These are phyloP conservation scores for Colletotrichum abscissum DNA, from an alignment of 2,329 filamentous ascomycete species.

Conservation along the genomic window DNA sequence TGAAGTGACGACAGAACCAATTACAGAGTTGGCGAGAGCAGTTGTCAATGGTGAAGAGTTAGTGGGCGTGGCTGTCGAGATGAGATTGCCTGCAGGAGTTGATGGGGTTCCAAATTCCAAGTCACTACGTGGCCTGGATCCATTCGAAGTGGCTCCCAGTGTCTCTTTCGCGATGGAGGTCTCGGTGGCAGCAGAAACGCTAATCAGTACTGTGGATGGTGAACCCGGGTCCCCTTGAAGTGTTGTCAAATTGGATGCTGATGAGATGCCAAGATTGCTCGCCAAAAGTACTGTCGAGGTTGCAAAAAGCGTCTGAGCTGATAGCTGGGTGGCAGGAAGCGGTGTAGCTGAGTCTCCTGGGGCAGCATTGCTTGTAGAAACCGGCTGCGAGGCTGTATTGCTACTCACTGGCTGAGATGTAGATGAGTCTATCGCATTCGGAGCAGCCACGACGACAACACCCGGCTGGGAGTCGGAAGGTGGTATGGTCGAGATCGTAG, in stretches of 20 bases:
- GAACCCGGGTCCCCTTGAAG: not conserved
- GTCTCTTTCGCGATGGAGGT: not conserved
- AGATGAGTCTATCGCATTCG: not conserved
- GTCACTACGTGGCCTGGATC: not conserved
- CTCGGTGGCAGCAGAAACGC: not conserved
- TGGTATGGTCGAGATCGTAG: conserved; percentile 10
- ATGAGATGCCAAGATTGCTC: not conserved
- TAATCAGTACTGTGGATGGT: not conserved
- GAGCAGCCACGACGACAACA: not conserved
- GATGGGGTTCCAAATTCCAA: not conserved
- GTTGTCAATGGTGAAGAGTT: not conserved
- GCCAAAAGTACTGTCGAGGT: not conserved
- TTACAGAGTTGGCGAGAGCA: not conserved
- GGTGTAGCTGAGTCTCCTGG: not conserved
- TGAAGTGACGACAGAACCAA: conserved; percentile 5
- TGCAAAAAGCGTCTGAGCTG: not conserved
- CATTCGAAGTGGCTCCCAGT: not conserved
- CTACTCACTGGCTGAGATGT: not conserved
- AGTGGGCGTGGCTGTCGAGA: not conserved
- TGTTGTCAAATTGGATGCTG: not conserved
- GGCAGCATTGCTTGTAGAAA: not conserved
- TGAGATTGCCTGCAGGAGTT: not conserved
- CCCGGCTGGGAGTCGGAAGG: not conserved
- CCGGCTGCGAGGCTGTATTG: not conserved
- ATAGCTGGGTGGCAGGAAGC: not conserved